Evolutionary conservation across 1,139 yeast species (phyloP).

Genomic region (Petasospora rhodanensis): DNA sequence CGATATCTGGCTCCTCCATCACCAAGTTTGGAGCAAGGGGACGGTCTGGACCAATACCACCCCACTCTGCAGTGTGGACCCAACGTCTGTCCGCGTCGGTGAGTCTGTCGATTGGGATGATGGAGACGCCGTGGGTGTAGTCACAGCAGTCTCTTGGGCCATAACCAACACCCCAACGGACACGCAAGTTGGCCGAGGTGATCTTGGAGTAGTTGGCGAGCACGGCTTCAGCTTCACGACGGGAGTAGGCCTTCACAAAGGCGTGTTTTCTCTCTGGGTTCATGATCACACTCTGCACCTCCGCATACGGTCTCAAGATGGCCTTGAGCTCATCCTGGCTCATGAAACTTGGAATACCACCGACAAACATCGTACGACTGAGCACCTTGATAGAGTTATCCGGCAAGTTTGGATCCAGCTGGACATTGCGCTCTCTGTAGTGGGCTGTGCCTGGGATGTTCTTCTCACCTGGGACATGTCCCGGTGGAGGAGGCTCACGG

Average conservation of each 20-base stretch:
- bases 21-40: slow-evolving; percentile 84
- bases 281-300: slow-evolving; percentile 84
- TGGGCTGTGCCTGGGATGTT: slow-evolving; percentile 69
- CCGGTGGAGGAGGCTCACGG: slow-evolving; percentile 23
- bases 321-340: slow-evolving; percentile 65
- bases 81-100: slow-evolving; percentile 92
- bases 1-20: slow-evolving; percentile 96
- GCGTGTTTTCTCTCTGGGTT: slow-evolving; percentile 93
- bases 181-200: slow-evolving; percentile 61
- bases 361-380: slow-evolving; percentile 88
- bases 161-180: slow-evolving; percentile 98
- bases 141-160: slow-evolving; percentile 99
- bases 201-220: slow-evolving; percentile 50
- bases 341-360: slow-evolving; percentile 87
- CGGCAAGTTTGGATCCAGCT: slow-evolving; percentile 68
- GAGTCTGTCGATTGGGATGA: slow-evolving; percentile 81
- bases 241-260: slow-evolving; percentile 92
- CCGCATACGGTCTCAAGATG: slow-evolving; percentile 82
- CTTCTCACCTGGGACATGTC: slow-evolving; percentile 47
- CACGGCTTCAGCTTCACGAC: slow-evolving; percentile 87
- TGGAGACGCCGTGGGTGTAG: slow-evolving; percentile 83
- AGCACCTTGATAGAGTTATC: slow-evolving; percentile 77
- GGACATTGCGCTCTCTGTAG: slow-evolving; percentile 66
- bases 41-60: slow-evolving; percentile 84
- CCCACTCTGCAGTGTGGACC: slow-evolving; percentile 92